These are phyloP conservation scores for Fusarium sp. DNA, from an alignment of 2,329 filamentous ascomycete genomes.

Conservation along the genomic window DNA sequence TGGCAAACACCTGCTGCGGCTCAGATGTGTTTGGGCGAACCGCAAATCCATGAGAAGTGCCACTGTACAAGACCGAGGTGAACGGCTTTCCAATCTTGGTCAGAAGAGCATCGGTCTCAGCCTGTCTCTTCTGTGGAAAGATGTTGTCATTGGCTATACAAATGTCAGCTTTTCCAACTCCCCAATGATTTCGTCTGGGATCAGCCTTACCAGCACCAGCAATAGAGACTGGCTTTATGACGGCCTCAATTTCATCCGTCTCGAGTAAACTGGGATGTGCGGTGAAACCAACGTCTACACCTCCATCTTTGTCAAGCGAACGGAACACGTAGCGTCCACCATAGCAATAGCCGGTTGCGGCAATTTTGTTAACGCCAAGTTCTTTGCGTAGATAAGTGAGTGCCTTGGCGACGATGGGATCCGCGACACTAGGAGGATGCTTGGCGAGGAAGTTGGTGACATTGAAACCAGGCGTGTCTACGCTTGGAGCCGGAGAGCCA, in stretches of 20 bases:
- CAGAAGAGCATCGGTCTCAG: slow-evolving; percentile 29
- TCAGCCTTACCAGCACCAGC: slow-evolving; percentile 31
- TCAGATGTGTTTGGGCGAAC: slow-evolving; percentile 72
- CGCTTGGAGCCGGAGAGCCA: slow-evolving; percentile 13
- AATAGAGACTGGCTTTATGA: slow-evolving; percentile 27
- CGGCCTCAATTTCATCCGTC: slow-evolving; percentile 64
- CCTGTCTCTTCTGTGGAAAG: slow-evolving; percentile 20
- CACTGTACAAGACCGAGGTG: slow-evolving; percentile 76
- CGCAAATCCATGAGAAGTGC: slow-evolving; percentile 79
- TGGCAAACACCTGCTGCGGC: slow-evolving; percentile 73
- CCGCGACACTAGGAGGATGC: slow-evolving; percentile 20
- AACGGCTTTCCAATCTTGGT: slow-evolving; percentile 61
- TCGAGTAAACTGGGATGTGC: slow-evolving; percentile 74
- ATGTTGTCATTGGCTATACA: slow-evolving; percentile 23
- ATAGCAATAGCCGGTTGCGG: slow-evolving; percentile 72
- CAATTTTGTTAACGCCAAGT: slow-evolving; percentile 64
- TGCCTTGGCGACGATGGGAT: slow-evolving; percentile 34
- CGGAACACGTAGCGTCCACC: slow-evolving; percentile 70
- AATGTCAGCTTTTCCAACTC: neutral
- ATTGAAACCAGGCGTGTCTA: slow-evolving; percentile 10
- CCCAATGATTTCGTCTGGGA: fast-evolving
- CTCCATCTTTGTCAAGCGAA: slow-evolving; percentile 65
- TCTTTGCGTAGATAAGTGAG: slow-evolving; percentile 39
- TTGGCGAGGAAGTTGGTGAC: slow-evolving; percentile 21
- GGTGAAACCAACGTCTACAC: slow-evolving; percentile 68